phyloP scores from a whole-genome alignment of 192 early-diverging fungal genomes.

The Pilaira anomala region DNA sequence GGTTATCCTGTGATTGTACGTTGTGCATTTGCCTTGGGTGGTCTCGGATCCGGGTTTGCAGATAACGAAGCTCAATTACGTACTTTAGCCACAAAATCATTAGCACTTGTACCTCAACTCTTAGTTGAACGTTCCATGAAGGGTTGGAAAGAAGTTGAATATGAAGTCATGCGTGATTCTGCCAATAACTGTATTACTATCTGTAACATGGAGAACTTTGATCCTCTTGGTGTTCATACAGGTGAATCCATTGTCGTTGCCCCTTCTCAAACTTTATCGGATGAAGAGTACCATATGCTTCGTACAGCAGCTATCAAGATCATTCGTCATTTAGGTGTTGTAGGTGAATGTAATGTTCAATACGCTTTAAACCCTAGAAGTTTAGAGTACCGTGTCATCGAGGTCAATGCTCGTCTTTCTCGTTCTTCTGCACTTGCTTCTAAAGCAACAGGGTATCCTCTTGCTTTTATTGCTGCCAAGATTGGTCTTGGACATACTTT shows the following conservation, averaged over 20 bases:
- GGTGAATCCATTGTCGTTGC: conserved; percentile 99
- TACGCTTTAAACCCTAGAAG: conserved; percentile 90
- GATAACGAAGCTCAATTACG: conserved; percentile 67
- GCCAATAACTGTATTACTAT: conserved; percentile 98
- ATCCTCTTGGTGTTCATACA: conserved; percentile 96
- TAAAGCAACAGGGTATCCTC: conserved; percentile 97
- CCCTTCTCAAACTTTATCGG: conserved; percentile 92
- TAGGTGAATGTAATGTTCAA: conserved; percentile 98
- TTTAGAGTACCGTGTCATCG: conserved; percentile 91
- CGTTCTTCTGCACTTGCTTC: conserved; percentile 87
- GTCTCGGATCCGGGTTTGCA: conserved; percentile 97
- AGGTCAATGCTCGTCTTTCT: conserved; percentile 95
- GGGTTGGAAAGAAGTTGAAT: conserved; percentile 99
- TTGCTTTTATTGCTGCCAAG: conserved; percentile 98
- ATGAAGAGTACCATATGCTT: conserved; percentile 96
- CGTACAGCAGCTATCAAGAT: conserved; percentile 94
- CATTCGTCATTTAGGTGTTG: conserved; percentile 92
- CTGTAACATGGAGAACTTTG: conserved; percentile 99
- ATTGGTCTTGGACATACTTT: conserved; percentile 88
- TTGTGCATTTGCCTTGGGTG: conserved; percentile 91
- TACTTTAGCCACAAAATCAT: conserved; percentile 78
- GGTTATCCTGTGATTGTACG: conserved; percentile 94
- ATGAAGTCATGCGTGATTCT: conserved; percentile 97
- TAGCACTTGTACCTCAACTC: conserved; percentile 87
- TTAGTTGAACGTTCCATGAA: conserved; percentile 95